A percentile compares a stretch with the other conserved stretches of the same genome.
Conservation (phyloP, 768 basidiomycete genomes). For the Fistulinella prunicolor region DNA sequence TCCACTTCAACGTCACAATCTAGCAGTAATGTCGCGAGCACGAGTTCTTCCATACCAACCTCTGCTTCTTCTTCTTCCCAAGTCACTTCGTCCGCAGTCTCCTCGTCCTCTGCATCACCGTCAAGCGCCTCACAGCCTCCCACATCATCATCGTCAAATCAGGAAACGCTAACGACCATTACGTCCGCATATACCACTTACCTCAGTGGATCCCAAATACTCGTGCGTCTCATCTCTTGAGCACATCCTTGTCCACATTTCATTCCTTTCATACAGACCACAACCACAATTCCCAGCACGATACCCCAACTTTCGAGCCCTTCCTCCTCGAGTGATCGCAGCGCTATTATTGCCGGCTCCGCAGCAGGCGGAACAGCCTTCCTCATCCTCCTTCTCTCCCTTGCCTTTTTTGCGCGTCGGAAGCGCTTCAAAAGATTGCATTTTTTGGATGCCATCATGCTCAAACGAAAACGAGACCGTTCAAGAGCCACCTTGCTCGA, state of each 20-base stretch:
- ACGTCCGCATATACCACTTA: constrained; percentile 19
- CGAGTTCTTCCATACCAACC: constrained; percentile 2
- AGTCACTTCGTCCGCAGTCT: not conserved
- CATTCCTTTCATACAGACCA: constrained; percentile 8
- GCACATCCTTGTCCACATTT: not conserved
- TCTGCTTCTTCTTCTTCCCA: constrained; percentile 3
- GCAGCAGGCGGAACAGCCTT: constrained; percentile 38
- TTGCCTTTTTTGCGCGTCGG: constrained; percentile 38
- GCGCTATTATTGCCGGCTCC: constrained; percentile 41
- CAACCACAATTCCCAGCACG: constrained; percentile 15
- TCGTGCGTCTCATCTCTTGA: constrained; percentile 12
- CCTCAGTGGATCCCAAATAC: constrained; percentile 10
- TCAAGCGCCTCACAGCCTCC: constrained; percentile 3
- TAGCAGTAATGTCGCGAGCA: not conserved
- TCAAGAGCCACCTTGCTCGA: constrained; percentile 23
- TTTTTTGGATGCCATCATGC: constrained; percentile 28
- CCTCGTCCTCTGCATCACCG: not conserved
- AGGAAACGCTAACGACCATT: constrained; percentile 13
- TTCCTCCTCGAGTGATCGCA: constrained; percentile 24
- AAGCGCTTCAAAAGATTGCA: constrained; percentile 35
- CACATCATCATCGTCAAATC: not conserved
- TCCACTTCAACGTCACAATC: not conserved
- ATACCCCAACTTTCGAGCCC: constrained; percentile 9
- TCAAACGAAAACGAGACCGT: constrained; percentile 18
- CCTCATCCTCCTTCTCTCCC: constrained; percentile 34